These are phyloP conservation scores for Fusarium bulbicola DNA, from an alignment of 2,329 filamentous ascomycete species.

Conservation along the genomic window DNA sequence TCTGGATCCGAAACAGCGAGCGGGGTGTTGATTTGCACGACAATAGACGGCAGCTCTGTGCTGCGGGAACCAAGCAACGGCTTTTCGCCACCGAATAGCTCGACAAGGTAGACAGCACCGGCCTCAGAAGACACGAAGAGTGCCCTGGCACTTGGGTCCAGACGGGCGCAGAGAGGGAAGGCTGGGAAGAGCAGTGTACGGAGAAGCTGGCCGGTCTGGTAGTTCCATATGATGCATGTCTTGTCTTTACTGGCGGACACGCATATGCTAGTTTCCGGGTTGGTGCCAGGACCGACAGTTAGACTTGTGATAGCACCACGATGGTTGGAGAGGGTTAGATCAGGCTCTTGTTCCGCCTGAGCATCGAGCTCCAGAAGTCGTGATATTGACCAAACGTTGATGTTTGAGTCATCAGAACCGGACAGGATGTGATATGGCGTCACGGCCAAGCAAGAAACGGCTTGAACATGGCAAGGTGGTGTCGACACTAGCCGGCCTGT, in stretches of 20 bases:
- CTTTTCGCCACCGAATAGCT: conserved; percentile 70
- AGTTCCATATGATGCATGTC: conserved; percentile 93
- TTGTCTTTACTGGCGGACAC: conserved; percentile 87
- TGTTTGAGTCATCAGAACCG: conserved; percentile 85
- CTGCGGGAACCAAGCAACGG: conserved; percentile 63
- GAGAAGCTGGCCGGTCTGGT: conserved; percentile 77
- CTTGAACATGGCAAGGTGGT: conserved; percentile 80
- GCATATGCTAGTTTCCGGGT: conserved; percentile 78
- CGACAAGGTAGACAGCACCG: conserved; percentile 80
- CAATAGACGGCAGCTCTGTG: conserved; percentile 64
- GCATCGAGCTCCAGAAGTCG: conserved; percentile 71
- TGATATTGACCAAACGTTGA: conserved; percentile 90
- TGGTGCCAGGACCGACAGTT: conserved; percentile 70
- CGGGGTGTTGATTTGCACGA: conserved; percentile 63
- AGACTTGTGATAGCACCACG: conserved; percentile 76
- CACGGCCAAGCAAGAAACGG: conserved; percentile 78
- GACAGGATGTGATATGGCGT: conserved; percentile 79
- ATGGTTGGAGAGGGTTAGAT: conserved; percentile 81
- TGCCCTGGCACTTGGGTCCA: conserved; percentile 86
- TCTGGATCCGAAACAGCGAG: conserved; percentile 69
- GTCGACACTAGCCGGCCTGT: conserved; percentile 82
- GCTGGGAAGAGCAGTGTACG: conserved; percentile 83
- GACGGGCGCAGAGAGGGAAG: conserved; percentile 74
- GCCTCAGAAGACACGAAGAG: conserved; percentile 85
- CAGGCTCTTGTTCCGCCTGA: conserved; percentile 70